Evolutionary conservation across 2,329 filamentous ascomycete species (phyloP).

Genomic region (Chrysoporthe deuterocubensis): DNA sequence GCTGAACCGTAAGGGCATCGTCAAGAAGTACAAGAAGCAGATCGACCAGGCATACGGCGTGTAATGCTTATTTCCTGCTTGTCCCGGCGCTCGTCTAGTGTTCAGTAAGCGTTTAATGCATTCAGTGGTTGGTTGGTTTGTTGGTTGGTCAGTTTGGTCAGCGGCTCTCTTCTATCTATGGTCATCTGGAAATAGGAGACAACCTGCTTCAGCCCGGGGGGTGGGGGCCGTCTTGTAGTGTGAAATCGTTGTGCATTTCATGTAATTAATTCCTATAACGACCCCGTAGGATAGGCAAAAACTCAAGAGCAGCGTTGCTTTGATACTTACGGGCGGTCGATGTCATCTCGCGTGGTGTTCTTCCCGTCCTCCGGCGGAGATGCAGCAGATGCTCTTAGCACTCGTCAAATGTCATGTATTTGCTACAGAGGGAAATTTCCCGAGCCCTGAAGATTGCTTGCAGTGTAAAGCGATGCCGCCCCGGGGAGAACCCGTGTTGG

Average conservation of each 20-base stretch:
- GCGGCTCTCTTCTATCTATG: not conserved
- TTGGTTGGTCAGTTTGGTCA: not conserved
- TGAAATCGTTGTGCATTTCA: not conserved
- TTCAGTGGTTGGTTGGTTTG: not conserved
- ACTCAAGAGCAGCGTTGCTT: not conserved
- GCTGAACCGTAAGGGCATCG: slow-evolving; percentile 70
- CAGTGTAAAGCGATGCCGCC: not conserved
- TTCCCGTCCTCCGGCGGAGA: not conserved
- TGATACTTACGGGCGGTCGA: not conserved
- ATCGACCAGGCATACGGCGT: slow-evolving; percentile 63
- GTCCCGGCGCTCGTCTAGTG: not conserved
- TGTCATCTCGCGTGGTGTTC: not conserved
- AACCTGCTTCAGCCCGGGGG: not conserved
- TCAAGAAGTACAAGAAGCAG: slow-evolving; percentile 63
- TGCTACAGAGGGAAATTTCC: slow-evolving; percentile 7
- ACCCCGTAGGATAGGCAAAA: slow-evolving; percentile 15
- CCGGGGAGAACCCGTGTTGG: not conserved
- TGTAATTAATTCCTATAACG: slow-evolving; percentile 18
- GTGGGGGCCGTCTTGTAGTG: slow-evolving; percentile 7
- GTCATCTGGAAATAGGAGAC: not conserved
- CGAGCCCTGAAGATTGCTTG: not conserved
- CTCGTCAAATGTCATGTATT: slow-evolving; percentile 11
- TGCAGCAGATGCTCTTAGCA: not conserved
- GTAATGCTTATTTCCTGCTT: slow-evolving; percentile 27
- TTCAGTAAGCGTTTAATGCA: slow-evolving; percentile 15